Evolutionary conservation across 306 rosid species (phyloP).

Genomic region (Inga laurina): DNA sequence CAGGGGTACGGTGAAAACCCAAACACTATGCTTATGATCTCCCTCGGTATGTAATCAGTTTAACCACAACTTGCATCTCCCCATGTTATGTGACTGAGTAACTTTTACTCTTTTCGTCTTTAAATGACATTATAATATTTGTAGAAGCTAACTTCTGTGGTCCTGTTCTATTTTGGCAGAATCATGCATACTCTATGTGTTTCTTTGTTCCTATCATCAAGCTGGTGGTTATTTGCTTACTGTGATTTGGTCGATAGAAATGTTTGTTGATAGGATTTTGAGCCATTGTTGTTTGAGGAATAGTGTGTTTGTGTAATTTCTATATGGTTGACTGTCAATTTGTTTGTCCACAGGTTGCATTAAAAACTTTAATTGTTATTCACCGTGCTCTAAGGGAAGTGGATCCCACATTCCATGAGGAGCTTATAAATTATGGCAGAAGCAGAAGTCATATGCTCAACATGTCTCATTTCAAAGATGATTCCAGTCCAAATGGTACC

Average conservation of each 20-base stretch:
- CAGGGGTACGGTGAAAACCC: not conserved
- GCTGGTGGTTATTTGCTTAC: not conserved
- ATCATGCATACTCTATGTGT: not conserved
- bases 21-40: constrained; percentile 21
- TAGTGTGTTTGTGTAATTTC: constrained; percentile 11
- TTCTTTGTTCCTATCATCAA: not conserved
- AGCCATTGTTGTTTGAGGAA: not conserved
- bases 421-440: constrained; percentile 94
- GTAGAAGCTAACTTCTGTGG: not conserved
- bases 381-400: constrained; percentile 99
- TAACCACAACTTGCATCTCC: not conserved
- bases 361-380: constrained; percentile 88
- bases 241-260: not conserved
- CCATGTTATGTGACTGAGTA: not conserved
- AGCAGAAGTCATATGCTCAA: constrained; percentile 99
- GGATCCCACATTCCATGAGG: constrained; percentile 98
- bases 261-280: not conserved
- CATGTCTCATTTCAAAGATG: constrained; percentile 96
- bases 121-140: constrained; percentile 17
- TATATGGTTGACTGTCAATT: constrained; percentile 36
- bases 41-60: not conserved
- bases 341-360: constrained; percentile 69
- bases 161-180: constrained; percentile 11
- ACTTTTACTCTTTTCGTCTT: not conserved
- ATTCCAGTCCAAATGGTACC: constrained; percentile 95